Evolutionary conservation across 805 yeast species (phyloP).

Genomic region (Teunomyces gatunensis): DNA sequence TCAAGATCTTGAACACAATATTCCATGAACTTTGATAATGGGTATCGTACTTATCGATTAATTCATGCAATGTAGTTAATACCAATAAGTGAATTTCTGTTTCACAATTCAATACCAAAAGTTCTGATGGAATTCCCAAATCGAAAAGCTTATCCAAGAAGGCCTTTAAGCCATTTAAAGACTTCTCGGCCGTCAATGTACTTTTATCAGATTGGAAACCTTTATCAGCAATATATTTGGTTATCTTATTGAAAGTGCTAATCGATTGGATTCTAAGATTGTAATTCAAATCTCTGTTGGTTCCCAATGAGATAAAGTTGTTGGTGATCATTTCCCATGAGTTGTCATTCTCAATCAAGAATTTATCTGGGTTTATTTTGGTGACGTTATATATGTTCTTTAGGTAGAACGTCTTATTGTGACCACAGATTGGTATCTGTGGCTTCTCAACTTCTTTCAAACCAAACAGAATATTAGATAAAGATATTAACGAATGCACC

Average conservation of each 20-base stretch:
- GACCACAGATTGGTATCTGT: slow-evolving; percentile 40
- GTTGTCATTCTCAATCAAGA: slow-evolving; percentile 39
- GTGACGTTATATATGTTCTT: slow-evolving; percentile 52
- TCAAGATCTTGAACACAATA: slow-evolving; percentile 58
- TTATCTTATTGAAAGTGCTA: slow-evolving; percentile 50
- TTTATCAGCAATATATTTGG: slow-evolving; percentile 37
- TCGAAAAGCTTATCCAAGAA: slow-evolving; percentile 43
- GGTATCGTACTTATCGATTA: slow-evolving; percentile 77
- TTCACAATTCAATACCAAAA: slow-evolving; percentile 53
- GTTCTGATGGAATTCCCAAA: slow-evolving; percentile 39
- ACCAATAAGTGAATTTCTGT: slow-evolving; percentile 63
- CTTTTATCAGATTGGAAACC: slow-evolving; percentile 32
- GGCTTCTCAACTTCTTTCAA: background rate
- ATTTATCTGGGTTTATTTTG: slow-evolving; percentile 50
- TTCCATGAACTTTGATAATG: slow-evolving; percentile 68
- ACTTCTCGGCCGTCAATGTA: slow-evolving; percentile 42
- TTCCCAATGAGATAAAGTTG: slow-evolving; percentile 45
- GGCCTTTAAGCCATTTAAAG: slow-evolving; percentile 47
- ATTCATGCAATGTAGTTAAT: slow-evolving; percentile 61
- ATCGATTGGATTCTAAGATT: slow-evolving; percentile 50
- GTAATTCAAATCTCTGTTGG: slow-evolving; percentile 38
- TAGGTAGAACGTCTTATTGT: slow-evolving; percentile 55
- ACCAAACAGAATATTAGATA: slow-evolving; percentile 29
- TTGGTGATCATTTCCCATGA: slow-evolving; percentile 50
- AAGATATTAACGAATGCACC: slow-evolving; percentile 42